phyloP scores from a whole-genome alignment of 179 eudicot species.

The Spinacia oleracea region DNA sequence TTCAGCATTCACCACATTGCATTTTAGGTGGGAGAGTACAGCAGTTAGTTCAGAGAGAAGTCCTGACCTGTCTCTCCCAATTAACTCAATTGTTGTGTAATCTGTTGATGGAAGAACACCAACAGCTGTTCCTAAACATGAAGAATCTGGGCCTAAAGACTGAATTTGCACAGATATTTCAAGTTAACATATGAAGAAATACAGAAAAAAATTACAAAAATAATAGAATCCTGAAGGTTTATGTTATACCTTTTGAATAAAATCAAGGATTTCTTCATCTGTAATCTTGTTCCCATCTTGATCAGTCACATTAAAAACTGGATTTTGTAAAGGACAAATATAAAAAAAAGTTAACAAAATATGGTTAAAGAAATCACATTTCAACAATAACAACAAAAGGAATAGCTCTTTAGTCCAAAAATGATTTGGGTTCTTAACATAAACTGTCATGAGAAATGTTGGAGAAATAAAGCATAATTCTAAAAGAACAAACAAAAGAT shows the following conservation, averaged over 20 bases:
- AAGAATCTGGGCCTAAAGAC: constrained; percentile 82
- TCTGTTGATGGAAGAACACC: constrained; percentile 59
- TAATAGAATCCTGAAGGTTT: background rate
- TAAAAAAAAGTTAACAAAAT: background rate
- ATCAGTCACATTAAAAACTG: constrained; percentile 92
- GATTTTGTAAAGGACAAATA: background rate
- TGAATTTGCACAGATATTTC: constrained; percentile 31
- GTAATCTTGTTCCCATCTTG: constrained; percentile 84
- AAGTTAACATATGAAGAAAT: background rate
- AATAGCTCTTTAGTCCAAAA: too few relatives aligned
- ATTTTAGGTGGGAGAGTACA: constrained; percentile 71
- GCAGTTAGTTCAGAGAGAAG: constrained; percentile 83
- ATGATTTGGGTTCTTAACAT: too few relatives aligned
- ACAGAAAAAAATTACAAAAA: background rate
- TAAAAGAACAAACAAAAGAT: too few relatives aligned
- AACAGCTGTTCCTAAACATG: constrained; percentile 66
- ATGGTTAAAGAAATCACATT: background rate
- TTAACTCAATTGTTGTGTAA: constrained; percentile 68
- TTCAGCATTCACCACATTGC: constrained; percentile 88
- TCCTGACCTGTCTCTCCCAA: constrained; percentile 83
- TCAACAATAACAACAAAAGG: too few relatives aligned
- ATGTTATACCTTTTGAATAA: constrained; percentile 70
- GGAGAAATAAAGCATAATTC: too few relatives aligned
- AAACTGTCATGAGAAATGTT: too few relatives aligned
- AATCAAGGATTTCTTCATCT: constrained; percentile 73